Base-by-base conservation (phyloP, 2,329 filamentous ascomycete genomes). In the Xylariaceae sp. region DNA sequence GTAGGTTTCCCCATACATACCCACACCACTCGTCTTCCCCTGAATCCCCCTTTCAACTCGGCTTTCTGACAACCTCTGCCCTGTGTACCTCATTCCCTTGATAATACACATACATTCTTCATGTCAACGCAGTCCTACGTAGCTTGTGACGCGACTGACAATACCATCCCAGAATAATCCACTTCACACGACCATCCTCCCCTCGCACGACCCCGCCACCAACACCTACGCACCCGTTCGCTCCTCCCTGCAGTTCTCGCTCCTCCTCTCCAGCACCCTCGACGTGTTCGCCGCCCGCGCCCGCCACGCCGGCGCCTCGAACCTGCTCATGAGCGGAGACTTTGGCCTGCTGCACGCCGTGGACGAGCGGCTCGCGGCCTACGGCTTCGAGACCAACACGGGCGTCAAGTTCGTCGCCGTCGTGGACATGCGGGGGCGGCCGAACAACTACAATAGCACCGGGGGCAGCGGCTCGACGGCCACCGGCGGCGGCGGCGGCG, bases 311-410 rank as follows among this genome's bases (percentile, higher is more conserved):
- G 79, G 77, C 17, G 63, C 66, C 40, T 19, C 45, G 12, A 39
- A 17, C 41, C 39, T 45, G 45, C 31, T 42, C 29, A 29, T 80
- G 33, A 86, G 88, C 38, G 89, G 93, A 54, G 91, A 97, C 63
- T 84, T 93, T 52, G 91, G 93, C 22, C 78, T 97, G 11, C 76
- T 98, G 38, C 91, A 97, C 68, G 89, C 90, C 44, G 76, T 97
- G 45, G 93, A 97, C 69, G 91, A 98, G 68, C 80, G 90, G 19
- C 76, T 97, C 35, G 89, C 90, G 28, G 86, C 89, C 52, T 98
- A 97, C 69, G 93, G 93, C 56, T 96, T 88, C 81, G 79, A 97
- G 65, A 96, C 93, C 42, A 97, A 95, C 66, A 97, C 93, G 19
- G 89, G 89, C 31, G 81, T 95, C 49, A 90, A 91, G 62, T 83